Evolutionary conservation across 2,329 filamentous ascomycete genomes (phyloP).

Genomic region (Sarocladium brachiariae): DNA sequence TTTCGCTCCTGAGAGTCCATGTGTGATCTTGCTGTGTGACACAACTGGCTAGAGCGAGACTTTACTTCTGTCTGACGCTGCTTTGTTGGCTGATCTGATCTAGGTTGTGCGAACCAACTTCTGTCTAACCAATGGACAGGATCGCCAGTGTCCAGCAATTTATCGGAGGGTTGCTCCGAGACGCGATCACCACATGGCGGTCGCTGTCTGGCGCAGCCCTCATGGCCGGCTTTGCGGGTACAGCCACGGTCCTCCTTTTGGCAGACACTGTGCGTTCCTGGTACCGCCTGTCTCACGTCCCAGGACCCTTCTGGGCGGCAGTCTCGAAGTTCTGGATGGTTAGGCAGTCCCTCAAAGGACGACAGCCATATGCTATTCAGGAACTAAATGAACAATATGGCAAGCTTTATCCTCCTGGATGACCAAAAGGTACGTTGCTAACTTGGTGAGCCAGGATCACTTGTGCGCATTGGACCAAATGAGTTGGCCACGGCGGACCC

Average conservation of each 20-base stretch:
- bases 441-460: conserved; percentile 18
- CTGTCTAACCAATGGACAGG: background rate
- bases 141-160: background rate
- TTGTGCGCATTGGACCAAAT: conserved; percentile 29
- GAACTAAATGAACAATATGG: conserved; percentile 21
- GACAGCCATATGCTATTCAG: conserved; percentile 20
- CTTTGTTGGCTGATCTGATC: background rate
- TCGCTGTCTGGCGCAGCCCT: background rate
- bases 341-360: conserved; percentile 18
- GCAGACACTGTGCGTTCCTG: conserved; percentile 16
- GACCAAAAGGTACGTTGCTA: background rate
- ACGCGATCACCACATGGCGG: background rate
- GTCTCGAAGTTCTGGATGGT: conserved; percentile 28
- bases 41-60: too few species aligned
- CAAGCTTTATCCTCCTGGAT: too few species aligned
- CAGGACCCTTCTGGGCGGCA: conserved; percentile 25
- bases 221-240: conserved; percentile 10
- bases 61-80: too few species aligned
- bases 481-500: conserved; percentile 28
- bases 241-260: conserved; percentile 13
- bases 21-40: background rate
- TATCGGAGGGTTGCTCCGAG: background rate
- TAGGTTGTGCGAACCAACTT: background rate
- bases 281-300: conserved; percentile 27
- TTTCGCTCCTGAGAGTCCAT: background rate